phyloP scores from a whole-genome alignment of 2,329 filamentous ascomycete species.

The Graphilbum fragrans region DNA sequence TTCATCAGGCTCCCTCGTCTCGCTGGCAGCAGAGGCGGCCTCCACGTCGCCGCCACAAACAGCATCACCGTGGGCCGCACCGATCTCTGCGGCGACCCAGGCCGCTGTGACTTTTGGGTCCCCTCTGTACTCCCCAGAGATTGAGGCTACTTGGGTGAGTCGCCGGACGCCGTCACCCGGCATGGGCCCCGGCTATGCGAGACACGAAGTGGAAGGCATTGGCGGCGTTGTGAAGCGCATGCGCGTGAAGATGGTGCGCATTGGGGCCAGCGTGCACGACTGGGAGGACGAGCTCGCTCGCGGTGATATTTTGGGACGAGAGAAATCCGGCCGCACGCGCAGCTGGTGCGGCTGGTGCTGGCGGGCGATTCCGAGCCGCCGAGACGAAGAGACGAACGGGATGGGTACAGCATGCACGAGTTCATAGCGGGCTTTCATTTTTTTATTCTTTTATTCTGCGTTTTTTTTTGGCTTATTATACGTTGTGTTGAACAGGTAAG shows the following conservation, averaged over 20 bases:
- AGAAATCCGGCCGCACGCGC: slow-evolving; percentile 54
- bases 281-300: slow-evolving; percentile 65
- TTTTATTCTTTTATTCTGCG: not conserved
- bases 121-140: slow-evolving; percentile 10
- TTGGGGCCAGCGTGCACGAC: slow-evolving; percentile 78
- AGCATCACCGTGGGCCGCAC: slow-evolving; percentile 7
- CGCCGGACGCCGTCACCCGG: slow-evolving; percentile 32
- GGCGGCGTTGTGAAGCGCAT: slow-evolving; percentile 82
- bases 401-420: slow-evolving; percentile 1
- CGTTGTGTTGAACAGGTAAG: not conserved
- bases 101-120: slow-evolving; percentile 9
- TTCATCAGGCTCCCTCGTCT: not conserved
- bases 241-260: slow-evolving; percentile 66
- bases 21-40: not conserved
- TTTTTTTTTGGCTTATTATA: not conserved
- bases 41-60: not conserved
- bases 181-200: slow-evolving; percentile 60
- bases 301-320: slow-evolving; percentile 54
- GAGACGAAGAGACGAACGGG: slow-evolving; percentile 23
- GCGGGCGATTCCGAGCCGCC: slow-evolving; percentile 53
- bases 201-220: slow-evolving; percentile 85
- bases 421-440: not conserved
- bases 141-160: slow-evolving; percentile 9
- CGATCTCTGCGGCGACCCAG: slow-evolving; percentile 10
- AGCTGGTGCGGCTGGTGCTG: slow-evolving; percentile 93